Conservation (phyloP, 768 basidiomycete species). For the Tulasnella sp. region DNA sequence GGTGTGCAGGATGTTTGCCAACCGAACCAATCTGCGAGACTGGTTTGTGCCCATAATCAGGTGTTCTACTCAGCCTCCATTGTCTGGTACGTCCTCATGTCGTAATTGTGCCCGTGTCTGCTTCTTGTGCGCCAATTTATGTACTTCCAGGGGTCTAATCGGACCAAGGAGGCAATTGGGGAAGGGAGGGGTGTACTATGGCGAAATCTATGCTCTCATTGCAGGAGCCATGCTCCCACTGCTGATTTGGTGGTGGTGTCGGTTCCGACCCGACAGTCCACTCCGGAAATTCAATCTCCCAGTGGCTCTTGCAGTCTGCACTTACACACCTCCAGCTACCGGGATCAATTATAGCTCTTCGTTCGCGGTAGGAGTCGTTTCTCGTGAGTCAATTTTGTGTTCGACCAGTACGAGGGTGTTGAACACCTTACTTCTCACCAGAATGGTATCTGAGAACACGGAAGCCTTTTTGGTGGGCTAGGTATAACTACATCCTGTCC, state of each 20-base stretch:
- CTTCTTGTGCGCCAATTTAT: neutral
- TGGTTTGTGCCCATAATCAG: slow-evolving; percentile 43
- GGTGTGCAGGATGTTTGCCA: slow-evolving; percentile 44
- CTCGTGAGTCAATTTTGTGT: slow-evolving; percentile 38
- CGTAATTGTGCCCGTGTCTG: too few relatives aligned
- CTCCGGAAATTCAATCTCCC: slow-evolving; percentile 37
- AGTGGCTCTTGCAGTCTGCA: slow-evolving; percentile 43
- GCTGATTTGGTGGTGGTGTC: slow-evolving; percentile 42
- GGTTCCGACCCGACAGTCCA: slow-evolving; percentile 35
- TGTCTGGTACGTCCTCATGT: slow-evolving; percentile 40
- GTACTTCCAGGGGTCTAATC: slow-evolving; percentile 43
- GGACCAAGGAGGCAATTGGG: slow-evolving; percentile 46
- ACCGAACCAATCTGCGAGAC: slow-evolving; percentile 36
- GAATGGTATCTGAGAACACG: slow-evolving; percentile 44
- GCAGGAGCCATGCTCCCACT: slow-evolving; percentile 45
- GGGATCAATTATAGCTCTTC: slow-evolving; percentile 48
- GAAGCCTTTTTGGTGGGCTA: slow-evolving; percentile 49
- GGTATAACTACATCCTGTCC: slow-evolving; percentile 49
- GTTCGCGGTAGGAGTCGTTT: slow-evolving; percentile 45
- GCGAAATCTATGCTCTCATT: slow-evolving; percentile 42
- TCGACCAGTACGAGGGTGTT: neutral
- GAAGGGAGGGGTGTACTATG: slow-evolving; percentile 40
- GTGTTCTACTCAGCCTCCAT: slow-evolving; percentile 44
- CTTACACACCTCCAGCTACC: slow-evolving; percentile 45
- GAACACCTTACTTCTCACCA: slow-evolving; percentile 22